phyloP scores from a whole-genome alignment of 1,284 basidiomycete species.

The Meira miltonrushii region DNA sequence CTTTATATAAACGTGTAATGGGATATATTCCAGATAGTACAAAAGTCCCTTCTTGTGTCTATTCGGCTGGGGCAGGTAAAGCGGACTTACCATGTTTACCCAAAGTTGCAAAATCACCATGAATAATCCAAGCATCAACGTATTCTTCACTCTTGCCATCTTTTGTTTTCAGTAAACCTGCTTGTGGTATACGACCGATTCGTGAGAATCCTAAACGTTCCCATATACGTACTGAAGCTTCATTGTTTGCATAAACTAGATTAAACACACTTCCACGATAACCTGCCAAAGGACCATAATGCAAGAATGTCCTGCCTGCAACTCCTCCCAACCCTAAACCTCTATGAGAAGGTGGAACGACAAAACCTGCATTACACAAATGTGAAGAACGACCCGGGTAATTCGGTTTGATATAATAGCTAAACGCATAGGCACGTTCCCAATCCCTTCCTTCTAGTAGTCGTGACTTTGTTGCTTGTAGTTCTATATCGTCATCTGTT shows the following conservation, averaged over 20 bases:
- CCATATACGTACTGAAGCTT: conserved; percentile 73
- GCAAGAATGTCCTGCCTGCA: conserved; percentile 72
- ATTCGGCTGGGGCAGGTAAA: too few species aligned
- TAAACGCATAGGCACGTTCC: conserved; percentile 35
- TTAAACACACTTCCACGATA: conserved; percentile 90
- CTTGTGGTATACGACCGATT: conserved; percentile 76
- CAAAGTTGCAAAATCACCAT: conserved; percentile 65
- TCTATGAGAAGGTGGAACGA: conserved; percentile 68
- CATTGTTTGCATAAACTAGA: conserved; percentile 79
- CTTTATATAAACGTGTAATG: too few species aligned
- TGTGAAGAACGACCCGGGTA: conserved; percentile 74
- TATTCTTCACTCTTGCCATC: conserved; percentile 66
- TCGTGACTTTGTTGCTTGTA: neutral
- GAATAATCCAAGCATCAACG: conserved; percentile 79
- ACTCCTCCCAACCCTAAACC: conserved; percentile 67
- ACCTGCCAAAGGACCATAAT: conserved; percentile 63
- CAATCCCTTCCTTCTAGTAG: neutral
- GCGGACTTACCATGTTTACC: conserved; percentile 1
- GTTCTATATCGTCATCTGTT: neutral
- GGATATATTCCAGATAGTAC: too few species aligned
- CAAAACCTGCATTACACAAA: conserved; percentile 85
- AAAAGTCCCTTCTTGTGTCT: too few species aligned
- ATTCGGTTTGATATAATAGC: conserved; percentile 58
- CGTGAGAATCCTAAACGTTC: conserved; percentile 75
- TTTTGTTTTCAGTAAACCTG: conserved; percentile 66